phyloP scores from a whole-genome alignment of 495 filamentous ascomycete species.

The Xylaria scruposa region DNA sequence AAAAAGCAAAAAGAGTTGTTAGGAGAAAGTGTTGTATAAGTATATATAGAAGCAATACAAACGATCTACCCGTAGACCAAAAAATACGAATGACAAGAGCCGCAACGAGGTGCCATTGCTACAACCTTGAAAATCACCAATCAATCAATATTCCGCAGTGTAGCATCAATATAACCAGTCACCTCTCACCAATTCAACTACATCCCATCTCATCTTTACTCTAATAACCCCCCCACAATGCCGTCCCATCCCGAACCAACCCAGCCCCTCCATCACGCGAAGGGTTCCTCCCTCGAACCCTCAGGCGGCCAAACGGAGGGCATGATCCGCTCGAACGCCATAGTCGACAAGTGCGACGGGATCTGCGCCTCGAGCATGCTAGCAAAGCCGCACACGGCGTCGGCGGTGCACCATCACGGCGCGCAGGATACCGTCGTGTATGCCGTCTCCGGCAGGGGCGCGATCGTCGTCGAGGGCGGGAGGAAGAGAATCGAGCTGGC shows the following conservation, averaged over 20 bases:
- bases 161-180: not conserved
- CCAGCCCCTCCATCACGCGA: conserved; percentile 41
- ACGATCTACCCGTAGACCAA: not conserved
- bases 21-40: not conserved
- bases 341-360: conserved; percentile 55
- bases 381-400: conserved; percentile 58
- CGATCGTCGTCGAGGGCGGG: conserved; percentile 47
- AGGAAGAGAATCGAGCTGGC: conserved; percentile 51
- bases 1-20: not conserved
- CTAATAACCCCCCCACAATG: not conserved
- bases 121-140: conserved; percentile 5
- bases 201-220: not conserved
- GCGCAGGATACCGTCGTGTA: conserved; percentile 64
- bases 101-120: not conserved
- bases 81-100: not conserved
- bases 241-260: conserved; percentile 37
- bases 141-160: not conserved
- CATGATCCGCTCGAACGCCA: conserved; percentile 61
- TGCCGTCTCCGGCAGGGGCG: conserved; percentile 55
- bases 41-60: not conserved
- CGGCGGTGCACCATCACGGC: conserved; percentile 61
- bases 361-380: conserved; percentile 60
- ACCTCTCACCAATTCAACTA: not conserved
- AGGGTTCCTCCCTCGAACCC: conserved; percentile 32
- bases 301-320: conserved; percentile 57